Base-by-base conservation (phyloP, 352 stramenopile species). In the Saprolegnia diclina region DNA sequence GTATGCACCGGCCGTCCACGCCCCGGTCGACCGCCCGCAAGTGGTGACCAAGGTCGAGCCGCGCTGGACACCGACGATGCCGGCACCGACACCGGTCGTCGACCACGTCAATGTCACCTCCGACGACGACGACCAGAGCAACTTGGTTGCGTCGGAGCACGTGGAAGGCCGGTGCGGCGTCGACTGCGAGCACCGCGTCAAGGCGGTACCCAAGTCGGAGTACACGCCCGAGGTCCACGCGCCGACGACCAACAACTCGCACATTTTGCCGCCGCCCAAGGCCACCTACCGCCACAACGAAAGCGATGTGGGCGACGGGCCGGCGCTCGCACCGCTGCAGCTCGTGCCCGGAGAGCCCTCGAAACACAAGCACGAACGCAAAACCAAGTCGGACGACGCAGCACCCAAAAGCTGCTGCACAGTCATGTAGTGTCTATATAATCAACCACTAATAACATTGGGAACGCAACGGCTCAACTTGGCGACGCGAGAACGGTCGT, bases 81-180 rank as follows among this genome's bases (percentile, higher is more conserved):
- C 55, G 1, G 22, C 32, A 11, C 55, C 18, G 10, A 13, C 55
- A 40, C 24, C 13, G 14, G 14, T 35, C 29, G 29, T 35, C 29
- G 29, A 2, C 2, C 29, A n/a, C n/a, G n/a, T n/a, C n/a, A n/a
- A n/a, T n/a, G n/a, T n/a, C n/a, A n/a, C n/a, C n/a, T n/a, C n/a
- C n/a, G n/a, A n/a, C n/a, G n/a, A n/a, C n/a, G n/a, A n/a, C n/a
- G n/a, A n/a, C n/a, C n/a, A n/a, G n/a, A n/a, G n/a, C n/a, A n/a
- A n/a, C n/a, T n/a, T n/a, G n/a, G 29, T 35, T 5, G 29, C 5
- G 2, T 35, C 29, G 67, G 77, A 82, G 48, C 71, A 80, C n/a
- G 88, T 89, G 55, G 76, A 92, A 44, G 81, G 83, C 11, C 76
- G 77, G n/a, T 83, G 79, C 52, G 73, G 89, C 67, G 9, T 59